phyloP scores from a whole-genome alignment of 2,329 filamentous ascomycete genomes.

The Coniochaeta sp. region DNA sequence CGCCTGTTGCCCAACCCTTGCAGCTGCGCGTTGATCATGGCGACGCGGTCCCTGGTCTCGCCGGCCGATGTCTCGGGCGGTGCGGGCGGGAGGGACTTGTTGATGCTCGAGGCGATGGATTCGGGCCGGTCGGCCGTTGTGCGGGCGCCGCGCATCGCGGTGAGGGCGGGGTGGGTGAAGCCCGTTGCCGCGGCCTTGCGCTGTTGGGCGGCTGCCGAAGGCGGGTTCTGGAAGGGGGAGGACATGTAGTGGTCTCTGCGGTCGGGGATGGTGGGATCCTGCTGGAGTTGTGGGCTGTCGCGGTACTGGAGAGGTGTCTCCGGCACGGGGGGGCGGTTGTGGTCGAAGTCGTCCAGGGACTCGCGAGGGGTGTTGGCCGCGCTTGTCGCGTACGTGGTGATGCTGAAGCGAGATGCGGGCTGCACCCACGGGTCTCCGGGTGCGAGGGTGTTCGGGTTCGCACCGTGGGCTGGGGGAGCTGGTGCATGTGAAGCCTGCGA shows the following conservation, averaged over 20 bases:
- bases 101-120: constrained; percentile 27
- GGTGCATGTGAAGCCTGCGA: constrained; percentile 16
- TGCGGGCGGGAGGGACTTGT: constrained; percentile 54
- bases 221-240: constrained; percentile 12
- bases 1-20: constrained; percentile 59
- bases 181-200: constrained; percentile 3
- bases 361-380: constrained; percentile 31
- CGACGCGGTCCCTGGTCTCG: constrained; percentile 53
- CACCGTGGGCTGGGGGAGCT: constrained; percentile 11
- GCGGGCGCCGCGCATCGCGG: constrained; percentile 2
- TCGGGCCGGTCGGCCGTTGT: constrained; percentile 11
- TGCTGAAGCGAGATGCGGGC: constrained; percentile 55
- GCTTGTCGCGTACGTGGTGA: constrained; percentile 53
- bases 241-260: constrained; percentile 27
- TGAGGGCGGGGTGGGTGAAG: constrained; percentile 5
- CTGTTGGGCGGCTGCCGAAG: constrained; percentile 8
- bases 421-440: constrained; percentile 36
- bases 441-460: constrained; percentile 10
- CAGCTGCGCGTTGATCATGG: constrained; percentile 58
- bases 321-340: constrained; percentile 26
- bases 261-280: constrained; percentile 28
- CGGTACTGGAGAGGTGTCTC: constrained; percentile 26
- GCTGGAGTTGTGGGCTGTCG: constrained; percentile 8
- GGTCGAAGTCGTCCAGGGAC: constrained; percentile 22
- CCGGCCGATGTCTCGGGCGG: constrained; percentile 47